Evolutionary conservation across 768 basidiomycete species (phyloP), one percentile per base, ranked within the genome.

Genomic region (Suillus bovinus): DNA sequence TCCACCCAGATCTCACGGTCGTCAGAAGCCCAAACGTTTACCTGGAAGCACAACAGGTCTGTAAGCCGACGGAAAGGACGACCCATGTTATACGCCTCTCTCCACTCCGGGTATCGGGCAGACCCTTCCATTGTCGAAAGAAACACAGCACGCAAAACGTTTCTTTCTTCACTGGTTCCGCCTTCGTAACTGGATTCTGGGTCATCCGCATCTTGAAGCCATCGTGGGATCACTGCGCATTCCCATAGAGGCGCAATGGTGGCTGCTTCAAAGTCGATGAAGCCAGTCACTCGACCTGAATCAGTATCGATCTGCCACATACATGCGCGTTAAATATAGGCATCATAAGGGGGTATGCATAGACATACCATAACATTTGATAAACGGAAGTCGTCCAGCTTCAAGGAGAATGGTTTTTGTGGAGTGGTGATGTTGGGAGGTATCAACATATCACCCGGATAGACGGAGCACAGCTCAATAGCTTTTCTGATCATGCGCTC

Each of bases 241-340:
- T 70, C 67, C 70, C 70, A 71, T 39, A 67, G 29, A 4, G 70
- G 70, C 11, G 68, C 70, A 10, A 69, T 58, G 14, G 66, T 67
- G 14, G 68, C 55, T 10, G 66, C 67, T 59, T 71, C 67, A 39
- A 67, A 71, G 49, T 70, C 68, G 24, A 70, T 66, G 14, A 60
- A 42, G 13, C 59, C 38, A 8, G 59, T 60, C 10, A 60, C 59
- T 36, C 52, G 33, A 50, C 46, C 59, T 10, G 47, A 49, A 10
- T 17, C 47, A 1, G 46, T 14, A 53, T 60, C 53, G 59, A 53
- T 60, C 59, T 53, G 13, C 8, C 27, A 49, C 16, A 38, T 14
- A 17, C 47, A 57, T 5, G 31, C 7, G 22, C 52, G 16, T 36
- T 14, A 4, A 49, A 17, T 14, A 49, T 17, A 29, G 16, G 27